Conservation (phyloP, 345 rosid genomes). For the Anastatica hierochuntica region DNA sequence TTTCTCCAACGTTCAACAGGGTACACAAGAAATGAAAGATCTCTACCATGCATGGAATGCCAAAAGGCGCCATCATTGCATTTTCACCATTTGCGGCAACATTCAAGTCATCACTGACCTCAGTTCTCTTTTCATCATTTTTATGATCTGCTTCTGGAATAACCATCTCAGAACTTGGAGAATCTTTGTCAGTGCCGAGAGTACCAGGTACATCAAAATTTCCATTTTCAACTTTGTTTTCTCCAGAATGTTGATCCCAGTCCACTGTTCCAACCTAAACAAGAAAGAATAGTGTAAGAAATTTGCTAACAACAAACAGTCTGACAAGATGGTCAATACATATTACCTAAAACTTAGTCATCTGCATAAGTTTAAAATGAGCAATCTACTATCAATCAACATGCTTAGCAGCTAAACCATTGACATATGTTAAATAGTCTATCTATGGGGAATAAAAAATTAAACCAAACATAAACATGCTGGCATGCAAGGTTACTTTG, state of each 20-base stretch:
- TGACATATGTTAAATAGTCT: neutral
- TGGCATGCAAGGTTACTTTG: neutral
- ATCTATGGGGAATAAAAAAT: conserved; percentile 6
- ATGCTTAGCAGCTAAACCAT: neutral
- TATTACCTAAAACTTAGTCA: neutral
- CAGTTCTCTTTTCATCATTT: conserved; percentile 26
- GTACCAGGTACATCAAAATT: conserved; percentile 27
- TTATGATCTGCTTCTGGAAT: conserved; percentile 19
- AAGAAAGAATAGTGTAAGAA: conserved; percentile 15
- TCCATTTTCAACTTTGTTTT: conserved; percentile 39
- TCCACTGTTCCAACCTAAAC: conserved; percentile 35
- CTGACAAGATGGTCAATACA: neutral
- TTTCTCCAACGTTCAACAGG: conserved; percentile 47
- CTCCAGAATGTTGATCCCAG: conserved; percentile 28
- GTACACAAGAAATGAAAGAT: conserved; percentile 63
- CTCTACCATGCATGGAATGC: conserved; percentile 71
- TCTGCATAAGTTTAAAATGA: conserved; percentile 3
- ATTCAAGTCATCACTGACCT: conserved; percentile 23
- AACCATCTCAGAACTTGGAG: conserved; percentile 22
- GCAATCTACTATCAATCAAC: neutral
- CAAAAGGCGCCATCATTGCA: conserved; percentile 51
- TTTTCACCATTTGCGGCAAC: conserved; percentile 33
- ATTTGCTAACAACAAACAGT: conserved; percentile 6
- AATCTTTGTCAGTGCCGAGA: conserved; percentile 18
- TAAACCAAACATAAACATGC: neutral